Conservation (phyloP, 140 eudicot genomes). For the Flaveria floridana region DNA sequence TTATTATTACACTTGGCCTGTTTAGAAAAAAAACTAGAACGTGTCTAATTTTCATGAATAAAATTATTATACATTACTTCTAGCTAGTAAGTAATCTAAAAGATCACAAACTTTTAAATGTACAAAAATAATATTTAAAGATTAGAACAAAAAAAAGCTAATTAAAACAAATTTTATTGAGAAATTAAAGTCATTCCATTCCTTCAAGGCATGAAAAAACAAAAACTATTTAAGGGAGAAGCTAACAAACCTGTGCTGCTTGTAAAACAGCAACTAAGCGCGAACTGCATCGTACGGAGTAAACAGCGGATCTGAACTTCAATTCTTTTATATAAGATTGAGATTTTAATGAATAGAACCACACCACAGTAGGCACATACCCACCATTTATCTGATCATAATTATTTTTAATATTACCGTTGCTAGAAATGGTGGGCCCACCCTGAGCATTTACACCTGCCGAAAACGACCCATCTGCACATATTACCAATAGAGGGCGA, state of each 20-base stretch:
- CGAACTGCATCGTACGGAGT: constrained; percentile 78
- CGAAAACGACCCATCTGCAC: constrained; percentile 72
- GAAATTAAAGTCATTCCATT: background rate
- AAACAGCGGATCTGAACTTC: constrained; percentile 76
- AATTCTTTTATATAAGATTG: constrained; percentile 65
- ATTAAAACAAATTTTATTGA: background rate
- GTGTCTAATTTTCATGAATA: background rate
- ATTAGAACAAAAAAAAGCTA: background rate
- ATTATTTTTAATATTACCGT: constrained; percentile 45
- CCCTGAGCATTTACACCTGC: constrained; percentile 51
- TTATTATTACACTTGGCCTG: background rate
- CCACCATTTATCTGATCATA: constrained; percentile 44
- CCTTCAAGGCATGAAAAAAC: background rate
- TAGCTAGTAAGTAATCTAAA: background rate
- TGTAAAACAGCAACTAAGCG: constrained; percentile 79
- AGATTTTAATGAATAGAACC: constrained; percentile 78
- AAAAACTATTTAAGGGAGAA: constrained; percentile 8
- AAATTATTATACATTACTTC: background rate
- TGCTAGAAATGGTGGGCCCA: constrained; percentile 31
- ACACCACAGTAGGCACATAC: constrained; percentile 62
- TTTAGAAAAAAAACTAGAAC: background rate
- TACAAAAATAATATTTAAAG: background rate
- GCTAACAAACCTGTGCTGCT: constrained; percentile 68
- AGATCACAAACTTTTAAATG: background rate
- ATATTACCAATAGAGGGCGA: constrained; percentile 69